These are phyloP conservation scores for Zarea fungicola DNA, from an alignment of 2,329 filamentous ascomycete species.

Conservation along the genomic window DNA sequence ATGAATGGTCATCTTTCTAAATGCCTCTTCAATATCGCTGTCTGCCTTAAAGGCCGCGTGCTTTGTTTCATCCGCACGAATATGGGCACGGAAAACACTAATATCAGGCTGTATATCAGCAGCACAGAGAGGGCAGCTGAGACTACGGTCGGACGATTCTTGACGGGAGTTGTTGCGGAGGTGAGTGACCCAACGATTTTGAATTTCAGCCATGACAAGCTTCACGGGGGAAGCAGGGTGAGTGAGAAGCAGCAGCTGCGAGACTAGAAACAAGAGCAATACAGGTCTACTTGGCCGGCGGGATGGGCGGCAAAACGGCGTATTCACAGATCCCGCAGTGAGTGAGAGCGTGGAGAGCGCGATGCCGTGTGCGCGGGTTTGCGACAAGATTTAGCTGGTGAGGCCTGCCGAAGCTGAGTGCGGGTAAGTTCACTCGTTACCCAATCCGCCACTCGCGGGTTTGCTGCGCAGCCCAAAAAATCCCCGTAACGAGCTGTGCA, in stretches of 20 bases:
- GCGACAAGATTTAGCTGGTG: not conserved
- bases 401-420: not conserved
- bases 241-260: not conserved
- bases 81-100: constrained; percentile 24
- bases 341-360: not conserved
- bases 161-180: constrained; percentile 21
- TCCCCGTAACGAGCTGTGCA: not conserved
- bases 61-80: constrained; percentile 15
- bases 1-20: constrained; percentile 19
- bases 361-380: not conserved
- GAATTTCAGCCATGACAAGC: constrained; percentile 5
- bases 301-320: not conserved
- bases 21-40: constrained; percentile 22
- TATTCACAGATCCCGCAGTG: not conserved
- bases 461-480: not conserved
- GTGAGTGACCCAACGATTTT: constrained; percentile 21
- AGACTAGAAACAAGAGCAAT: not conserved
- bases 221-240: not conserved
- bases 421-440: not conserved
- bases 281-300: not conserved
- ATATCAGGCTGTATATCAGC: constrained; percentile 20
- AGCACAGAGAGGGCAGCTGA: constrained; percentile 22
- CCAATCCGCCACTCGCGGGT: constrained; percentile 1
- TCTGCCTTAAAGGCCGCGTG: constrained; percentile 21
- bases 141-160: constrained; percentile 13